phyloP scores from a whole-genome alignment of 2,329 filamentous ascomycete species.

The Neobulgaria alba region DNA sequence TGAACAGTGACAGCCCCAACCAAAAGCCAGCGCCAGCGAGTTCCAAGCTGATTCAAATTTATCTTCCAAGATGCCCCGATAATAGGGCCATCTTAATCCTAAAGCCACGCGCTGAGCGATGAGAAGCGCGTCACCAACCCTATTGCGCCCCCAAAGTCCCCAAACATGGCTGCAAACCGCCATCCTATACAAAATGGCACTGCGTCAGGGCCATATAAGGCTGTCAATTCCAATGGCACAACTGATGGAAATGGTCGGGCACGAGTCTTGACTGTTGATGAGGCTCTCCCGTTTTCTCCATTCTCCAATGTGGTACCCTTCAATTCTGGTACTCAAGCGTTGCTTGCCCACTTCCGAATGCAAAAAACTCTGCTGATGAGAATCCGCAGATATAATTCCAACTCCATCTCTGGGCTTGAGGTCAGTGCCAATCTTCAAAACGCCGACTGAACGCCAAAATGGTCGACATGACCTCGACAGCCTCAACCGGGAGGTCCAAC shows the following conservation, averaged over 20 bases:
- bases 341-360: background rate
- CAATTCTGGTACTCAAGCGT: conserved; percentile 49
- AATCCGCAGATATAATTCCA: conserved; percentile 52
- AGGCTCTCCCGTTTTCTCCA: conserved; percentile 75
- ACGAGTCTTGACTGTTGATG: conserved; percentile 52
- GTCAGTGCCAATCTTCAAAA: conserved; percentile 42
- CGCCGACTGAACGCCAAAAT: conserved; percentile 43
- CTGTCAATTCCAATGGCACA: conserved; percentile 11
- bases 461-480: conserved; percentile 49
- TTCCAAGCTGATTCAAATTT: no score
- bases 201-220: conserved; percentile 8
- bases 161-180: conserved; percentile 23
- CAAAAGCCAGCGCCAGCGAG: no score
- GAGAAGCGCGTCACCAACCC: background rate
- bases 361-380: background rate
- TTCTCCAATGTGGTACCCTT: conserved; percentile 75
- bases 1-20: no score
- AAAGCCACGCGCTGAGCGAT: background rate
- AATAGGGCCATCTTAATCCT: no score
- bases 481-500: conserved; percentile 59
- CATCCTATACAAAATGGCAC: conserved; percentile 17
- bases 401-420: conserved; percentile 49
- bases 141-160: background rate
- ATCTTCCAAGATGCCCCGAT: no score
- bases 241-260: conserved; percentile 7